Conservation (phyloP, 495 filamentous ascomycete species). For the Aspergillus sparsus region DNA sequence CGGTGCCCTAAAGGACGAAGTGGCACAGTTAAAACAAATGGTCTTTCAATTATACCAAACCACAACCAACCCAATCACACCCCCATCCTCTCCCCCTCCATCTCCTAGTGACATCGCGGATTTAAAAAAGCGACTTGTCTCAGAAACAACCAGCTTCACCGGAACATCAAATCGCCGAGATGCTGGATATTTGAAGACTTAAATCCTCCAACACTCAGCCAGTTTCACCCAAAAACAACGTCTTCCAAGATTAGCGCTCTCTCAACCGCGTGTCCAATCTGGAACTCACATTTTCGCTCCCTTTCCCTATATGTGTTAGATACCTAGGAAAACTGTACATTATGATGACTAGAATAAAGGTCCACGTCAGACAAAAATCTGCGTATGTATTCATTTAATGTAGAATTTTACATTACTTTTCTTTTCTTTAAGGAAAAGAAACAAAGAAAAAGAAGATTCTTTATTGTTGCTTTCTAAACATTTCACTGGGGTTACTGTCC, state of each 20-base stretch:
- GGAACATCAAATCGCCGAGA: background rate
- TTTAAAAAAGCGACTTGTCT: conserved; percentile 18
- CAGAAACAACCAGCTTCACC: background rate
- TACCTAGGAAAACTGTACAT: conserved; percentile 23
- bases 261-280: too few relatives aligned
- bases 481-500: too few relatives aligned
- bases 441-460: background rate
- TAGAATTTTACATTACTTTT: background rate
- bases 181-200: conserved; percentile 1
- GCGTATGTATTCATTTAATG: background rate
- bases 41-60: conserved; percentile 34
- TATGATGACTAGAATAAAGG: conserved; percentile 16
- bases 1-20: conserved; percentile 32
- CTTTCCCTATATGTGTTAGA: conserved; percentile 11
- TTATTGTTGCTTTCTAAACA: too few relatives aligned
- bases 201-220: background rate
- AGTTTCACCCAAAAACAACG: background rate
- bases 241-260: too few relatives aligned
- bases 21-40: conserved; percentile 37
- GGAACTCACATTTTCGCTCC: background rate
- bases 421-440: background rate
- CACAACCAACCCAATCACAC: background rate
- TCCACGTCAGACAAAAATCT: background rate
- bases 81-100: conserved; percentile 1
- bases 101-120: conserved; percentile 3